phyloP scores from a whole-genome alignment of 2,329 filamentous ascomycete genomes.

The Arachnomyces sp. region DNA sequence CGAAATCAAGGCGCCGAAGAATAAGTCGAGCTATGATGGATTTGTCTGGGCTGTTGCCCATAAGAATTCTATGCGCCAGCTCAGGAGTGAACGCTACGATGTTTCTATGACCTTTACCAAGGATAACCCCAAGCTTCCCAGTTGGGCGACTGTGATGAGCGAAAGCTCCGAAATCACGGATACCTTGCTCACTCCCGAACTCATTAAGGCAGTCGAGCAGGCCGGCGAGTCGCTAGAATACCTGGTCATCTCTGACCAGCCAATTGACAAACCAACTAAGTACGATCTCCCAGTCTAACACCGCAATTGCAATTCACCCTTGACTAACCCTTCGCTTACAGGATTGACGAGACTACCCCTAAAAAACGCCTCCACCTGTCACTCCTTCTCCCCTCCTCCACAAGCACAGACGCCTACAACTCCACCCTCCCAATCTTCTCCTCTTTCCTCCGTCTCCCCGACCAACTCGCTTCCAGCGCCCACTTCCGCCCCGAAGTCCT shows the following conservation, averaged over 20 bases:
- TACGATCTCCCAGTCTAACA: conserved; percentile 40
- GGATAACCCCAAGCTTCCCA: conserved; percentile 81
- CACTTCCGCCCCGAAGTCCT: conserved; percentile 88
- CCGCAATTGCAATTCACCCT: not conserved
- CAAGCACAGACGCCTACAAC: conserved; percentile 48
- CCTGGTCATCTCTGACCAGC: conserved; percentile 83
- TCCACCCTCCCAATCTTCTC: conserved; percentile 66
- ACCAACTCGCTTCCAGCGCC: conserved; percentile 65
- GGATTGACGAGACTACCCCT: conserved; percentile 72
- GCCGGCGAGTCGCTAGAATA: conserved; percentile 80
- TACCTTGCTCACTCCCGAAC: conserved; percentile 74
- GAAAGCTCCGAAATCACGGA: conserved; percentile 95
- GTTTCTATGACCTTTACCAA: conserved; percentile 87
- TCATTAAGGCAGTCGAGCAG: conserved; percentile 68
- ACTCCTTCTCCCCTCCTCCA: conserved; percentile 57
- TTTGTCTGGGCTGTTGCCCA: conserved; percentile 96
- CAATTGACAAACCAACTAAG: conserved; percentile 77
- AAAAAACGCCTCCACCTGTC: conserved; percentile 82
- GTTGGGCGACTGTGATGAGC: conserved; percentile 90
- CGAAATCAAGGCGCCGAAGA: conserved; percentile 50
- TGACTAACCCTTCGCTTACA: conserved; percentile 31
- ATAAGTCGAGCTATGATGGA: conserved; percentile 64
- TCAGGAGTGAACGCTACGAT: conserved; percentile 91
- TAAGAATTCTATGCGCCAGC: conserved; percentile 84
- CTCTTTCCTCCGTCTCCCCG: conserved; percentile 77